A percentile compares a stretch with the other conserved stretches of the same genome.
phyloP scores from a whole-genome alignment of 2,329 filamentous ascomycete species.

The Neonectria magnoliae region DNA sequence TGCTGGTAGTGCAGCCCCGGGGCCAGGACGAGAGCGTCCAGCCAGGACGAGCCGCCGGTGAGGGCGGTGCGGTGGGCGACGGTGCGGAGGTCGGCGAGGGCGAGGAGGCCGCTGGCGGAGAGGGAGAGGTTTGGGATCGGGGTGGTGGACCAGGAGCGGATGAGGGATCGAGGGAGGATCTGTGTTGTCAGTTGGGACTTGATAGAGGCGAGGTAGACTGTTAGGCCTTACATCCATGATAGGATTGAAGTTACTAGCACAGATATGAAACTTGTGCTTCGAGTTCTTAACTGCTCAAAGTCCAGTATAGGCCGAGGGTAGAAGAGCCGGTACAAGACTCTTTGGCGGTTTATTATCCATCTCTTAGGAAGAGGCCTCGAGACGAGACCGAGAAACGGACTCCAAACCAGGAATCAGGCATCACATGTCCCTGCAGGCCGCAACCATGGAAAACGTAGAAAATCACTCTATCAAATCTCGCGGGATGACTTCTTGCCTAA shows the following conservation, averaged over 20 bases:
- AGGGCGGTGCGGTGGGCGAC: slow-evolving; percentile 66
- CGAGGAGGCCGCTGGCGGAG: slow-evolving; percentile 64
- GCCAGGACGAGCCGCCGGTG: slow-evolving; percentile 64
- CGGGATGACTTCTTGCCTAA: background rate
- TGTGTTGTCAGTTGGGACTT: background rate
- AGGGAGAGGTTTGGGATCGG: slow-evolving; percentile 58
- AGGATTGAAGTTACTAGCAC: background rate
- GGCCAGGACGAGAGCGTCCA: slow-evolving; percentile 66
- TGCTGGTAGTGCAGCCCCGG: slow-evolving; percentile 71
- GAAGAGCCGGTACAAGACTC: background rate
- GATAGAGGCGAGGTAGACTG: background rate
- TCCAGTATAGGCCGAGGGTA: background rate
- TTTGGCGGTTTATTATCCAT: no score
- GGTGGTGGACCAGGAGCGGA: slow-evolving; percentile 56
- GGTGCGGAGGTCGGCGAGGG: slow-evolving; percentile 67
- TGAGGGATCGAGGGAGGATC: slow-evolving; percentile 34
- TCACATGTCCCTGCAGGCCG: slow-evolving; percentile 22
- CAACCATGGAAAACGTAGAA: slow-evolving; percentile 3
- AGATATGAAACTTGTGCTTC: background rate
- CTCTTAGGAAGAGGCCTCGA: background rate
- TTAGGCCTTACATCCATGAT: background rate
- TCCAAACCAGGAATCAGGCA: background rate
- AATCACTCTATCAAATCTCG: background rate
- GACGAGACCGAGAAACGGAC: background rate
- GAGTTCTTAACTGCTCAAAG: background rate